These are phyloP conservation scores for Zygosaccharomyces sapae DNA, from an alignment of 1,139 yeast genomes.

Conservation along the genomic window DNA sequence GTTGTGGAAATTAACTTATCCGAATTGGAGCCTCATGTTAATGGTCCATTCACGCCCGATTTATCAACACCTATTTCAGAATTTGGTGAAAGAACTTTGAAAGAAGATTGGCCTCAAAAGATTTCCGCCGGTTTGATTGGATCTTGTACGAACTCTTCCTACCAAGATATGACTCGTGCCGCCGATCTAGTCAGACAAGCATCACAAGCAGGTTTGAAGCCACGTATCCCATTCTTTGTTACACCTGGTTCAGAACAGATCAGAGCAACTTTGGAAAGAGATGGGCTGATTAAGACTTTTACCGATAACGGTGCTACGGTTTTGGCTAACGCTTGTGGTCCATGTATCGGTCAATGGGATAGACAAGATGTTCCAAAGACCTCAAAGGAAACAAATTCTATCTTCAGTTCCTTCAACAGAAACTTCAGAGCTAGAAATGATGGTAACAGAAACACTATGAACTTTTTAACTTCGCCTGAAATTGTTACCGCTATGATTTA, in stretches of 20 bases:
- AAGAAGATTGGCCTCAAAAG: constrained; percentile 74
- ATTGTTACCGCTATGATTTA: constrained; percentile 95
- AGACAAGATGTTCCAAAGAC: constrained; percentile 63
- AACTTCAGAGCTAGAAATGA: constrained; percentile 96
- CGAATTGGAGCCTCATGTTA: constrained; percentile 80
- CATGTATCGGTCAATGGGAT: constrained; percentile 99
- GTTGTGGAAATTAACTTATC: constrained; percentile 73
- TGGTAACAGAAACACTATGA: constrained; percentile 95
- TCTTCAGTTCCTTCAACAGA: constrained; percentile 93
- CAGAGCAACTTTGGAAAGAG: constrained; percentile 94
- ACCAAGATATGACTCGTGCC: constrained; percentile 96
- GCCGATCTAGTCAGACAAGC: constrained; percentile 86
- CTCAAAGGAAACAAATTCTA: constrained; percentile 68
- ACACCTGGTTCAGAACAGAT: constrained; percentile 99
- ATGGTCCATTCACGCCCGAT: constrained; percentile 96
- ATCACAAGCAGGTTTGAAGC: constrained; percentile 76
- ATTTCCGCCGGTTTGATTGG: constrained; percentile 93
- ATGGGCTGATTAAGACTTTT: constrained; percentile 77
- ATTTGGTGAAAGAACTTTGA: constrained; percentile 58
- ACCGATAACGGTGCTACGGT: constrained; percentile 84
- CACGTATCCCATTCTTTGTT: constrained; percentile 86
- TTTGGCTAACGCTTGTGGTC: constrained; percentile 98
- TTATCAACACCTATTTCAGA: constrained; percentile 78
- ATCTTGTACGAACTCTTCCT: constrained; percentile 95
- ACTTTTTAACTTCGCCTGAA: constrained; percentile 94